Evolutionary conservation across 306 rosid species (phyloP).

Genomic region (Quercus agrifolia): DNA sequence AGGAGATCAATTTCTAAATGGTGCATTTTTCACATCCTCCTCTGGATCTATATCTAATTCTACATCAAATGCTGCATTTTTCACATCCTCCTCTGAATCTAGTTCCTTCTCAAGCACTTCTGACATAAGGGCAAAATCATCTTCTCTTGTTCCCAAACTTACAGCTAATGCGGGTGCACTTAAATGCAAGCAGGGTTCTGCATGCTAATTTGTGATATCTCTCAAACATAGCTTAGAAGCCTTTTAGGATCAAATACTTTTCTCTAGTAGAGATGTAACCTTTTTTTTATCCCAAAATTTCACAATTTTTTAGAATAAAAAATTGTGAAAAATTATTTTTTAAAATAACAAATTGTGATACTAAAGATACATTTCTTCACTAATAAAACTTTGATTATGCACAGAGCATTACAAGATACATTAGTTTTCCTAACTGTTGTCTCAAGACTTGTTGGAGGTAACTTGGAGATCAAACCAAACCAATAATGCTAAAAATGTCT

Average conservation of each 20-base stretch:
- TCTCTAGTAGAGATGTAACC: conserved; percentile 14
- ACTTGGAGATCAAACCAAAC: too few relatives aligned
- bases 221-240: conserved; percentile 23
- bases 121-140: conserved; percentile 78
- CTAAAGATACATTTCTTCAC: too few relatives aligned
- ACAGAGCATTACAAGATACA: too few relatives aligned
- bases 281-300: not conserved
- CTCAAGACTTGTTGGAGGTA: too few relatives aligned
- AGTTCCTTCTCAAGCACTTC: conserved; percentile 90
- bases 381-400: too few relatives aligned
- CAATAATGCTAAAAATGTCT: not conserved
- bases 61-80: too few relatives aligned
- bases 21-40: conserved; percentile 67
- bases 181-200: conserved; percentile 64
- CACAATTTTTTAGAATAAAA: too few relatives aligned
- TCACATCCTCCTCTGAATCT: conserved; percentile 37
- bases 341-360: too few relatives aligned
- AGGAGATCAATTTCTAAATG: conserved; percentile 69
- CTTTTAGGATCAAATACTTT: conserved; percentile 23
- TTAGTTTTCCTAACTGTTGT: too few relatives aligned
- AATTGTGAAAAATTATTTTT: too few relatives aligned
- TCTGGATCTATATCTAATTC: not conserved
- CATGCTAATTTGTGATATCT: conserved; percentile 58
- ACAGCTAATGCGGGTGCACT: conserved; percentile 72
- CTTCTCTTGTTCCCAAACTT: conserved; percentile 71